Percentiles rank a stretch among this genome's conserved stretches.
Evolutionary conservation across 2,329 filamentous ascomycete species (phyloP).

Genomic region (Sphaerulina musiva): DNA sequence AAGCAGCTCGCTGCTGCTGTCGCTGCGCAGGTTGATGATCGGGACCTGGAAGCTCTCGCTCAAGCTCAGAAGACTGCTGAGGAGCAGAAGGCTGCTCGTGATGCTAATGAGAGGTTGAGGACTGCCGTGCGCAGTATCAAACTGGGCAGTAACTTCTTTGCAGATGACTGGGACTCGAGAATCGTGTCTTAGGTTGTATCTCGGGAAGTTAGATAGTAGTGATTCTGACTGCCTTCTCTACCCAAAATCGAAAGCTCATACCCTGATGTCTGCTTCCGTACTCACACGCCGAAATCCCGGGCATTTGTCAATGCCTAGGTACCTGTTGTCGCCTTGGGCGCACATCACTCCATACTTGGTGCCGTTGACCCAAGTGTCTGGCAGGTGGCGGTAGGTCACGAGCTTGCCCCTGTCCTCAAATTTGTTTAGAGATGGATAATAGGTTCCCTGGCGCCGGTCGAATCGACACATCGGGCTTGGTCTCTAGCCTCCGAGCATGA

Average conservation of each 20-base stretch:
- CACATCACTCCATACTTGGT: no score
- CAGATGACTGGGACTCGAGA: slow-evolving; percentile 29
- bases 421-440: no score
- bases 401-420: no score
- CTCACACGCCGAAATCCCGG: no score
- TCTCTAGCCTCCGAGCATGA: background rate
- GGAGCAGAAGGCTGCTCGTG: slow-evolving; percentile 20
- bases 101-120: slow-evolving; percentile 23
- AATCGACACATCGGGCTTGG: background rate
- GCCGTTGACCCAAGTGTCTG: no score
- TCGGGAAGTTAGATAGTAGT: background rate
- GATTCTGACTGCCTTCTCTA: no score
- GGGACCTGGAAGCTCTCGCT: slow-evolving; percentile 33
- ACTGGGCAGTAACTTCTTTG: slow-evolving; percentile 24
- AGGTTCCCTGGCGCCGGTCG: background rate
- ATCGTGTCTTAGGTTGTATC: slow-evolving; percentile 11
- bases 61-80: slow-evolving; percentile 32
- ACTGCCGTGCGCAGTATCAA: slow-evolving; percentile 20
- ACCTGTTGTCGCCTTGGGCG: no score
- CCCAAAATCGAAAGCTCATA: no score
- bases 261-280: no score
- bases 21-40: slow-evolving; percentile 32
- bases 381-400: background rate
- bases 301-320: no score
- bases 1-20: slow-evolving; percentile 37